Evolutionary conservation across 2,329 filamentous ascomycete genomes (phyloP), one percentile per base, ranked within the genome.

Genomic region (Aphanocladium album): DNA sequence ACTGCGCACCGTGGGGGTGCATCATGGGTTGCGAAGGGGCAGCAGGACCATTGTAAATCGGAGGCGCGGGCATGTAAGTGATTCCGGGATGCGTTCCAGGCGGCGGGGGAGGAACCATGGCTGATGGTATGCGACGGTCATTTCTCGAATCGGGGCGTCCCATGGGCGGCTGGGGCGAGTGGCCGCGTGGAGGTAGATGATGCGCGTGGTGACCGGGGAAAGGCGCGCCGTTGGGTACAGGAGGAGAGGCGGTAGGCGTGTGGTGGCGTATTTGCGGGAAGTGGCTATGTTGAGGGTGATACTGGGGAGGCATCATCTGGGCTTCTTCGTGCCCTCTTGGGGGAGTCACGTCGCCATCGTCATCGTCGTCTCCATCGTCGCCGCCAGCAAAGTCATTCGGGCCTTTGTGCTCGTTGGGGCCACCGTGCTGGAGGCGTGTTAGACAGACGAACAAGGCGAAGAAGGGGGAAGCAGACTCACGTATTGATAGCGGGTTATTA

Each of bases 321-420:
- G 76, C 71, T 14, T 83, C 81, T 30, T 90, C 90, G 63, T 85
- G 85, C 2, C 64, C 71, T 63, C 87, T 85, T 8, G 88, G 88
- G 51, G 89, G 89, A 7, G 89, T 90, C 62, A 82, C 88, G 33
- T 89, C 88, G 52, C 64, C 71, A 62, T 88, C 87, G 58, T 91
- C 86, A 41, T 92, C 89, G 25, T 90, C 89, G 30, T 89, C 90
- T 17, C 96, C 92, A 54, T 97, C 93, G 57, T 95, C 91, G 66
- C 89, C 89, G 65, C 91, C 91, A 70, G 89, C 90, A 76, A 96
- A 99, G 75, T 99, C 95, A 59, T 84, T 83, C 1, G 95, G 95
- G 2, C 93, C 93, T 77, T 98, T 99, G 77, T 98, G 93, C 75
- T 99, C 95, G 75, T 95, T 96, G 49, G 93, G 89, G 62, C 87